Conservation (phyloP, 495 filamentous ascomycete species). For the Xylaria acuta region DNA sequence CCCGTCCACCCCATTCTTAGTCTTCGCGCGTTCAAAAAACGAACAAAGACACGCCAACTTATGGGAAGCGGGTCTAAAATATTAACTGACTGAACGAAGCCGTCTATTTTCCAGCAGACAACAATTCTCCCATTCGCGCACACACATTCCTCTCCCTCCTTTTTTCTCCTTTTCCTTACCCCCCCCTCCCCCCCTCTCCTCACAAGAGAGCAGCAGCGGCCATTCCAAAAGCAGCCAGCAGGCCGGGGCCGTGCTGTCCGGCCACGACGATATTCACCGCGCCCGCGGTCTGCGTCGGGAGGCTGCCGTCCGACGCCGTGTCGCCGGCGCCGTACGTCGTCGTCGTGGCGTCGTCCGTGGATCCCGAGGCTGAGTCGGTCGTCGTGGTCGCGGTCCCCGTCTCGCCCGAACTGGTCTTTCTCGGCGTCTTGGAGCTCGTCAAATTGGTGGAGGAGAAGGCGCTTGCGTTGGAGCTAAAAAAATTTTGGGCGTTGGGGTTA, state of each 20-base stretch:
- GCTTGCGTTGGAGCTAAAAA: constrained; percentile 36
- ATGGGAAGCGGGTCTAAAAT: too few relatives aligned
- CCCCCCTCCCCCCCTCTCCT: neutral
- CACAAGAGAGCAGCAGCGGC: constrained; percentile 22
- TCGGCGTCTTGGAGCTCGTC: constrained; percentile 24
- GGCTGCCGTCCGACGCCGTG: neutral
- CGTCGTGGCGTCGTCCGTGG: neutral
- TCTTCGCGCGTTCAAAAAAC: too few relatives aligned
- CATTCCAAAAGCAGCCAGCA: constrained; percentile 23
- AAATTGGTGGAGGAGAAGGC: constrained; percentile 43
- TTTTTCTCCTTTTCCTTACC: neutral
- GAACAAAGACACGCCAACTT: too few relatives aligned
- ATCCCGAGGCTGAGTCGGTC: neutral
- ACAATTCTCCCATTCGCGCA: neutral
- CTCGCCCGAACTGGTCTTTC: neutral
- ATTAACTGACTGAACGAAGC: too few relatives aligned
- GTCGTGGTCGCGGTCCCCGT: constrained; percentile 7
- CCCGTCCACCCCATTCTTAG: too few relatives aligned
- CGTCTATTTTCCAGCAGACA: too few relatives aligned
- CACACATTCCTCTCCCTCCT: neutral
- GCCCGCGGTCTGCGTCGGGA: neutral
- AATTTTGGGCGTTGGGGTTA: neutral
- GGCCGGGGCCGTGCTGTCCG: neutral
- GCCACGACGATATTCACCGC: neutral
- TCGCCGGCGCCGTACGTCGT: neutral